Conservation (phyloP, 2,329 filamentous ascomycete species). For the Scopulariopsis brevicaulis region DNA sequence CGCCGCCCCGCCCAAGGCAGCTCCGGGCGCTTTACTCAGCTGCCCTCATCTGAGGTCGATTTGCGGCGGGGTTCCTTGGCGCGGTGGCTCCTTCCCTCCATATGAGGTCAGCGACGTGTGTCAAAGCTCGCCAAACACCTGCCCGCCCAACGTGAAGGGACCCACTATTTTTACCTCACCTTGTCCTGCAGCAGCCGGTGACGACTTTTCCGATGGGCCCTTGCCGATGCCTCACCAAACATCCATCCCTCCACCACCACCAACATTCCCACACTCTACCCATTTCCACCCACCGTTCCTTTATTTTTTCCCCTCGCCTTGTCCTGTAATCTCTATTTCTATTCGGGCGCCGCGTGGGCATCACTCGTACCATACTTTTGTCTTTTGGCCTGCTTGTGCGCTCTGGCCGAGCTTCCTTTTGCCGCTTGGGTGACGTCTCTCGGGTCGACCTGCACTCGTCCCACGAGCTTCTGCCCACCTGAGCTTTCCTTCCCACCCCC, state of each 20-base stretch:
- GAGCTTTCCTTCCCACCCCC: neutral
- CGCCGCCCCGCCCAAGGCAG: neutral
- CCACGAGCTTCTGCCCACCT: slow-evolving; percentile 1
- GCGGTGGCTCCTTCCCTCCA: neutral
- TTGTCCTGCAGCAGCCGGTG: slow-evolving; percentile 1
- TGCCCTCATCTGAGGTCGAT: neutral
- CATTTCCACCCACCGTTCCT: neutral
- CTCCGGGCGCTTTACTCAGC: neutral
- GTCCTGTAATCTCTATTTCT: neutral
- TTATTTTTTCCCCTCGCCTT: neutral
- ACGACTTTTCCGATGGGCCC: slow-evolving; percentile 4
- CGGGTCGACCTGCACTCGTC: slow-evolving; percentile 29
- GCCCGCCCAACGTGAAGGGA: neutral
- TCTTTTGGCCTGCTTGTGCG: neutral
- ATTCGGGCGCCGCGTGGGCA: neutral
- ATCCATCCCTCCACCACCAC: neutral
- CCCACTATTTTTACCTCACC: slow-evolving; percentile 5
- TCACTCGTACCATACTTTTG: neutral
- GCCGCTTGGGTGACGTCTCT: slow-evolving; percentile 15
- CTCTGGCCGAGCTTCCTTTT: neutral
- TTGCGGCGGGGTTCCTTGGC: neutral
- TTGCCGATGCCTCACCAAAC: slow-evolving; percentile 2
- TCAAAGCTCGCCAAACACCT: neutral
- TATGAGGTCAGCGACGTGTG: neutral
- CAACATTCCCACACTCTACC: neutral